Base-by-base conservation (phyloP, 805 yeast species). In the Kluyveromyces aestuarii region DNA sequence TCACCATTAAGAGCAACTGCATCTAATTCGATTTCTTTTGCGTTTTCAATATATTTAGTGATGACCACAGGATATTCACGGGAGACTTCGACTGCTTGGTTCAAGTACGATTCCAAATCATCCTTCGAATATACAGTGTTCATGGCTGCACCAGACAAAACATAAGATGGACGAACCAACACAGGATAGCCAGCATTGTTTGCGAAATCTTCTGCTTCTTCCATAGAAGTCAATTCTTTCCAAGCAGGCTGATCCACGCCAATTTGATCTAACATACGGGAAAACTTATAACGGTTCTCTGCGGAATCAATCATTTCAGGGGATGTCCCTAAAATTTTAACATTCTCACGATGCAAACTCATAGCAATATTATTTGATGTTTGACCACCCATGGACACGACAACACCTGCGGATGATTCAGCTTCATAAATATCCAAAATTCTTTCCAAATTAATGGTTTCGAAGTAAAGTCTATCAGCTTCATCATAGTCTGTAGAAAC, bases 201-300 rank as follows among this genome's bases (percentile, higher is more conserved):
- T 50, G 98, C 97, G 65, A 91, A 91, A 41, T 72, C 81, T 67
- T 87, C 95, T 51, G 99, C 98, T 69, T 91, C 98, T 38, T 76
- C 87, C 50, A 88, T 76, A 21, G 96, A 87, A 37, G 98, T 89
- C 60, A 91, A 79, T 70, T 91, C 99, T 70, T 90, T 91, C 99
- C 99, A 91, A 37, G 96, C 96, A 41, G 99, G 99, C 72, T 91
- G 99, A 72, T 91, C 99, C 55, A 91, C 97, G 49, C 95, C 96
- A 62, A 91, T 91, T 57, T 80, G 80, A 70, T 91, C 99, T 72
- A 91, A 77, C 95, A 91, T 89, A 72, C 96, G 87, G 41, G 96
- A 88, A 74, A 91, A 91, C 74, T 93, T 91, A 79, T 88, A 90
- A 73, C 99, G 81, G 73, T 91, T 90, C 76, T 91, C 99, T 55